These are phyloP conservation scores for Cryptosporidium sp. DNA, from an alignment of 169 alveolate species.

Conservation along the genomic window DNA sequence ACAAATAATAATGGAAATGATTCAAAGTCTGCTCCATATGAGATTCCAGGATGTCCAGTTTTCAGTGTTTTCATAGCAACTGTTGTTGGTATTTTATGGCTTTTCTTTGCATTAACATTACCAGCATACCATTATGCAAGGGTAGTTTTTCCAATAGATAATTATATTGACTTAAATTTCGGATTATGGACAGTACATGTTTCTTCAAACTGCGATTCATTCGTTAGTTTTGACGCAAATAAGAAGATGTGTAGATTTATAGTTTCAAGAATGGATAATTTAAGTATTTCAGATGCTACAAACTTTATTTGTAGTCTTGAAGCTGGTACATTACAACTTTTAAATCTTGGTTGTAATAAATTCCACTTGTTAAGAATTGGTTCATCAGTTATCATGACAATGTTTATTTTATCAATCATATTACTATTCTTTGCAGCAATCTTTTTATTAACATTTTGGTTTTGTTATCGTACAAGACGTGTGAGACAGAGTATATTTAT, in stretches of 20 bases:
- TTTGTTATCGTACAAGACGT: constrained; percentile 75
- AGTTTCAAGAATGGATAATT: constrained; percentile 66
- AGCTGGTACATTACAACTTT: constrained; percentile 58
- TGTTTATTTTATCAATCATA: constrained; percentile 56
- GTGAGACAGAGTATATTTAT: constrained; percentile 70
- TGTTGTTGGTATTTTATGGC: constrained; percentile 71
- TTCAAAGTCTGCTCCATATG: constrained; percentile 56
- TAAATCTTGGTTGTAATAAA: constrained; percentile 71
- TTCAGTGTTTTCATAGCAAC: constrained; percentile 66
- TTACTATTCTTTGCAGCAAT: constrained; percentile 67
- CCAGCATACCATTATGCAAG: constrained; percentile 76
- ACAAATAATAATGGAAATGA: constrained; percentile 15
- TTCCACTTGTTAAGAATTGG: constrained; percentile 59
- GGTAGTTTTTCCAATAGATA: constrained; percentile 72
- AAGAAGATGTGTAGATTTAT: constrained; percentile 38
- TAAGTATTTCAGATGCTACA: constrained; percentile 74
- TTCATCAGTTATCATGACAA: constrained; percentile 52
- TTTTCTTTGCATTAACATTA: constrained; percentile 57
- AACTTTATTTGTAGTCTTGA: constrained; percentile 73
- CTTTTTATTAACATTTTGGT: constrained; percentile 61
- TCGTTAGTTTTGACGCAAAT: constrained; percentile 51
- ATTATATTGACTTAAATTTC: constrained; percentile 62
- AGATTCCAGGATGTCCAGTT: constrained; percentile 74
- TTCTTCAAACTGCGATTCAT: constrained; percentile 70
- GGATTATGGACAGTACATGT: constrained; percentile 72